Evolutionary conservation across 1,284 basidiomycete genomes (phyloP).

Genomic region (Ustilago bromivora): DNA sequence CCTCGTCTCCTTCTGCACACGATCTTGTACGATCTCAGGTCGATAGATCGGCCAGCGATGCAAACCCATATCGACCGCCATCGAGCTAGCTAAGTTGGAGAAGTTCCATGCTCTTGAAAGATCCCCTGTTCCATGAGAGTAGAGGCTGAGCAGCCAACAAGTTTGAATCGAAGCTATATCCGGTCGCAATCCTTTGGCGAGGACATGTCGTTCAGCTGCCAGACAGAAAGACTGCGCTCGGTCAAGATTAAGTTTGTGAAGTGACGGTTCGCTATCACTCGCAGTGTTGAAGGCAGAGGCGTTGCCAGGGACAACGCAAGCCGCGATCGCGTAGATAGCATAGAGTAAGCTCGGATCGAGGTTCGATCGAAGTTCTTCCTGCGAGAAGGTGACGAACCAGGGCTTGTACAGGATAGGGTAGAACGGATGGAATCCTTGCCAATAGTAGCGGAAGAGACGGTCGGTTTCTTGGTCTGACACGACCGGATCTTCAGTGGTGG

Average conservation of each 20-base stretch:
- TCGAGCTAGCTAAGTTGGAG: constrained; percentile 70
- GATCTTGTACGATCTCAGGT: constrained; percentile 54
- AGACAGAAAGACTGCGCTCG: constrained; percentile 45
- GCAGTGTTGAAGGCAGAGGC: constrained; percentile 1
- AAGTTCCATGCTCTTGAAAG: constrained; percentile 70
- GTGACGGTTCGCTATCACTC: background rate
- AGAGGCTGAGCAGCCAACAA: constrained; percentile 70
- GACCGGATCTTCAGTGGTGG: constrained; percentile 28
- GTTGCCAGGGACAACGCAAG: constrained; percentile 50
- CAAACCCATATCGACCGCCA: constrained; percentile 71
- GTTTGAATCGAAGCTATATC: constrained; percentile 67
- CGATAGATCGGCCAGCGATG: constrained; percentile 66
- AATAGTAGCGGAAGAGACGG: constrained; percentile 59
- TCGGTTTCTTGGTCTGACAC: constrained; percentile 49
- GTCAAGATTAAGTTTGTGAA: constrained; percentile 38
- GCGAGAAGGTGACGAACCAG: constrained; percentile 44
- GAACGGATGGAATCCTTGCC: constrained; percentile 61
- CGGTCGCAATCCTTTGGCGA: constrained; percentile 53
- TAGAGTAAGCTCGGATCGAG: constrained; percentile 53
- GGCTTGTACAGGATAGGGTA: constrained; percentile 66
- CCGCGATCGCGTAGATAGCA: constrained; percentile 59
- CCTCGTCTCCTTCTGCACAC: constrained; percentile 67
- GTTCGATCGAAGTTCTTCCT: constrained; percentile 45
- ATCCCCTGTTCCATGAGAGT: constrained; percentile 71
- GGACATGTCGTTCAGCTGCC: constrained; percentile 53